Evolutionary conservation across 2,329 filamentous ascomycete genomes (phyloP).

Genomic region (Aspergillus thermomutatus): DNA sequence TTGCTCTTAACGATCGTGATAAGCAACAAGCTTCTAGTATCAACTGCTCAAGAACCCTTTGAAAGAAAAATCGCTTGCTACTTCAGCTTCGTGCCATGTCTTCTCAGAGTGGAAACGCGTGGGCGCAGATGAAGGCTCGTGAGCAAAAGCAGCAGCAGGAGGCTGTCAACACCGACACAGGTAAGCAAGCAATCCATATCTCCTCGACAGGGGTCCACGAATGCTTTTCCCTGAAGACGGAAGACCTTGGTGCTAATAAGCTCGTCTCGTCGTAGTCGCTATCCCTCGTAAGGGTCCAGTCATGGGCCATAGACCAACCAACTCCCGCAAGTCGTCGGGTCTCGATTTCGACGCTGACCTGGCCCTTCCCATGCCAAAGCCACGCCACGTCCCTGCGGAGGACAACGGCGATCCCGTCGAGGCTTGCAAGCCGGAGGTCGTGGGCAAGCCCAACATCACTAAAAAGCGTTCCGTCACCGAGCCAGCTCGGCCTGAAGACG

Average conservation of each 20-base stretch:
- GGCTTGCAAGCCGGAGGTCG: background rate
- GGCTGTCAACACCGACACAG: conserved; percentile 1
- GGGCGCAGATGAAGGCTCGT: conserved; percentile 20
- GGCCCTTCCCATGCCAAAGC: conserved; percentile 29
- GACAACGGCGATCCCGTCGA: background rate
- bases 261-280: background rate
- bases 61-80: background rate
- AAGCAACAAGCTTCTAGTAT: background rate
- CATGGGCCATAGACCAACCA: conserved; percentile 5
- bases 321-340: conserved; percentile 14
- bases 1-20: background rate
- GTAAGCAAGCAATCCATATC: conserved; percentile 1
- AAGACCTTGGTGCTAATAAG: background rate
- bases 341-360: conserved; percentile 25
- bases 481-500: conserved; percentile 2
- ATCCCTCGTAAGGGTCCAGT: conserved; percentile 4
- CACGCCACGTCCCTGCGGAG: conserved; percentile 8
- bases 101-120: conserved; percentile 24
- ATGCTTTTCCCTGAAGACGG: background rate
- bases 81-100: conserved; percentile 8
- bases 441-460: background rate
- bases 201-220: background rate
- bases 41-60: background rate
- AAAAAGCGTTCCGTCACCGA: conserved; percentile 19
- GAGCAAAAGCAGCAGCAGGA: conserved; percentile 10